Evolutionary conservation across 116 monocot genomes (phyloP), one percentile per base, ranked within the genome.

Genomic region (Papilionanthe hybrid): DNA sequence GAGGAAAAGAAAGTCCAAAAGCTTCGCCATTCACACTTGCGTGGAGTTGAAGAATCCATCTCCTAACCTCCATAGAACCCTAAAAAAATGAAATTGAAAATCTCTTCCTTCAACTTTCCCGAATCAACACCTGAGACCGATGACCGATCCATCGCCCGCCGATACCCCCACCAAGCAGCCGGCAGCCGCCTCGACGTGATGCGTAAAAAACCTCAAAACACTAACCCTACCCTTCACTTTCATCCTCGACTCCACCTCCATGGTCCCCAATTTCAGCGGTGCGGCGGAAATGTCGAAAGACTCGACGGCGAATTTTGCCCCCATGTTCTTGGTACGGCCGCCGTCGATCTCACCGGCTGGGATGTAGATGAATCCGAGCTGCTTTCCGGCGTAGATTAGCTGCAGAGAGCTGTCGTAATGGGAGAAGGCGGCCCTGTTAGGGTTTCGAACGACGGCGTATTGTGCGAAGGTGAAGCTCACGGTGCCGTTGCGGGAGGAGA

Each of bases 351-450:
- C 86, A 12, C 92, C 94, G 72, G 97, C 97, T 43, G 97, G 97
- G 84, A 98, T 98, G 91, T 90, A 94, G 92, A 93, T 90, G 88
- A 91, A 91, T 4, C 94, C 98, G 0, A 94, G 84, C 88, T 87
- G 83, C 50, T 11, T 55, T 45, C 89, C 92, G 53, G 65, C 84
- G 84, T 83, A 86, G 77, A 77, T 68, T 77, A 94, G 84, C 87
- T 77, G 81, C 49, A 94, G 81, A 47, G 83, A 88, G 90, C 88
- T 88, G 88, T 94, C 92, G 84, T 84, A 94, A 82, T 94, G 92
- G 72, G 92, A 82, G 90, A 94, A 88, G 82, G 88, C 53, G 30
- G 81, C 89, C 60, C 90, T 85, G 84, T 94, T 94, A 65, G 94
- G 94, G 88, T 92, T 92, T 23, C 83, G 78, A 17, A 92, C 90